Base-by-base conservation (phyloP, 768 basidiomycete genomes). In the Clitopilus hobsonii region DNA sequence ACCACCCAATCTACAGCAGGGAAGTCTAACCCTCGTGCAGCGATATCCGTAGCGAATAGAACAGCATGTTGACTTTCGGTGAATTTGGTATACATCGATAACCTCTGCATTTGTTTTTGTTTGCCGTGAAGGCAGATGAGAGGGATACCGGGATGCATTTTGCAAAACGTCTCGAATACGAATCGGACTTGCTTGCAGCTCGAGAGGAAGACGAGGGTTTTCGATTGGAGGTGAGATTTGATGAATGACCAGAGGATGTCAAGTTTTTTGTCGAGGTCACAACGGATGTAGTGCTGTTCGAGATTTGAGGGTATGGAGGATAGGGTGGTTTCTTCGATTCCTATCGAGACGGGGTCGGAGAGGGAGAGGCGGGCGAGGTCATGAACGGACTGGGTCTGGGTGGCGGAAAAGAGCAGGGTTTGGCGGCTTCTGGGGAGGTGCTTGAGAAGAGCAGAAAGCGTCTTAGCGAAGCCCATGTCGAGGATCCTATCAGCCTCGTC, bases 151-250 rank as follows among this genome's bases (percentile, higher is more conserved):
- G 96, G 96, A 59, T 96, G 96, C 78, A 99, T 84, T 69, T 88
- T 88, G 74, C 93, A 89, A 71, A 99, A 98, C 14, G 89, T 91
- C 73, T 97, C 95, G 65, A 89, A 98, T 6, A 89, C 88, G 69
- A 98, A 98, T 18, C 95, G 92, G 51, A 98, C 94, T 72, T 99
- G 97, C 69, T 98, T 98, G 68, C 94, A 90, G 58, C 87, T 89
- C 22, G 94, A 97, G 61, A 98, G 76, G 71, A 99, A 98, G 2
- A 98, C 94, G 30, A 99, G 85, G 5, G 83, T 83, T 71, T 99
- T 99, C 64, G 80, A 82, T 68, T 91, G 90, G 8, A 98, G 79
- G 64, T 98, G 97, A 5, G 86, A 88, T 71, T 91, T 95, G 73
- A 98, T 87, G 71, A 99, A 99, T 41, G 86, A 87, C 89, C 91